A percentile compares a stretch with the other conserved stretches of the same genome.
Conservation (phyloP, 495 filamentous ascomycete genomes). For the Tuber microsphaerosporum region DNA sequence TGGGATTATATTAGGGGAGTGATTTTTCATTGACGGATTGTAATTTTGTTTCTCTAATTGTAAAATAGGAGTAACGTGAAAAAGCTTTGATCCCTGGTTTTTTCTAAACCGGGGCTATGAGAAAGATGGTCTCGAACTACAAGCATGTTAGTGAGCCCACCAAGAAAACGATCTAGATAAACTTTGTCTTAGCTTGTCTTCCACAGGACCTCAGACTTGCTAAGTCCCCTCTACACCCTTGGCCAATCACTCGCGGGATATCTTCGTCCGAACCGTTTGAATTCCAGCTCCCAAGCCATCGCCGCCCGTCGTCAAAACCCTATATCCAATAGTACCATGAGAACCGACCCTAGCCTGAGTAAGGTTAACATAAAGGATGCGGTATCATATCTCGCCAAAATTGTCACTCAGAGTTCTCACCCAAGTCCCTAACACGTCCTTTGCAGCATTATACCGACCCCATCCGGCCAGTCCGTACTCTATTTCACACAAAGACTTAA, state of each 20-base stretch:
- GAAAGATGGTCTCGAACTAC: background rate
- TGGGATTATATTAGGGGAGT: background rate
- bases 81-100: background rate
- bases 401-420: no score
- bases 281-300: background rate
- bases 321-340: background rate
- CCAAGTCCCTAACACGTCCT: background rate
- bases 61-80: background rate
- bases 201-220: background rate
- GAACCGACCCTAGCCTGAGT: background rate
- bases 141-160: background rate
- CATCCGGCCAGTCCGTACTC: background rate
- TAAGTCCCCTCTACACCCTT: no score
- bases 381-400: background rate
- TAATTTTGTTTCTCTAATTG: background rate
- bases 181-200: background rate
- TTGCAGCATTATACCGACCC: accelerated
- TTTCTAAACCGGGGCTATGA: background rate
- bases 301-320: background rate
- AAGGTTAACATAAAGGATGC: background rate
- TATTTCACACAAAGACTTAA: background rate
- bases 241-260: background rate
- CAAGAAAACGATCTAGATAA: background rate
- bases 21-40: background rate
- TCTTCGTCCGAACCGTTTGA: background rate